These are phyloP conservation scores for Chimonanthus praecox DNA, from an alignment of 164 flowering plant genomes.

Conservation along the genomic window DNA sequence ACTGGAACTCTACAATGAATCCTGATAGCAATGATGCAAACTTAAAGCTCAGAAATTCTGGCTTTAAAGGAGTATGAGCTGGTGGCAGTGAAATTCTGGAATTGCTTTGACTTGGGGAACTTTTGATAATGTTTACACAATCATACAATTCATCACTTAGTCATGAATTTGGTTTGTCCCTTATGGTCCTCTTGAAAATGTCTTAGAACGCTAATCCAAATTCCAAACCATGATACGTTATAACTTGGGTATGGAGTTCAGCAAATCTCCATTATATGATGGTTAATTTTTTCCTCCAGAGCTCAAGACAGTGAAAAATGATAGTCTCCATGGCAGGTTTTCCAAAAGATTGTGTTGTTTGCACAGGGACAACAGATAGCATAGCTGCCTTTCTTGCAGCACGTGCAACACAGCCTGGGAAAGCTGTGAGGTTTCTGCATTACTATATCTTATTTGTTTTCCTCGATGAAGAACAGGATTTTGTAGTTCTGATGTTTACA, in stretches of 20 bases:
- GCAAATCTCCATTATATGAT: not conserved
- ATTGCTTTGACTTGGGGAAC: not conserved
- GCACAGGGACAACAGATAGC: conserved; percentile 95
- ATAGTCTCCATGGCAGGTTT: conserved; percentile 46
- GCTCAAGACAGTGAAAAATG: not conserved
- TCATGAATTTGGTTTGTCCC: not conserved
- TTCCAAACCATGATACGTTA: not conserved
- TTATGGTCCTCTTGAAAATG: not conserved
- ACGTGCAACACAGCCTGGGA: conserved; percentile 78
- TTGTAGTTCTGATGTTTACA: not conserved
- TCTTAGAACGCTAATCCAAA: not conserved
- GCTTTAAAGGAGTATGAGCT: not conserved
- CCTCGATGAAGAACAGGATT: not conserved
- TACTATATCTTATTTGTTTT: not conserved
- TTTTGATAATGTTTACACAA: too few species aligned
- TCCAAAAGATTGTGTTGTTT: conserved; percentile 64
- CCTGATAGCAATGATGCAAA: too few species aligned
- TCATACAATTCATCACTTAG: not conserved
- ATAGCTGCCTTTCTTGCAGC: conserved; percentile 99
- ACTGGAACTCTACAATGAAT: too few species aligned
- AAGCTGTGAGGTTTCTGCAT: conserved; percentile 59
- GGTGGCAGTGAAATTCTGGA: not conserved
- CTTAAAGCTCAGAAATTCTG: too few species aligned
- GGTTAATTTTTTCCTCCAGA: not conserved
- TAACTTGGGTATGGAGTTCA: not conserved